Conservation (phyloP, 169 alveolate species). For the Pseudocohnilembus persalinus region DNA sequence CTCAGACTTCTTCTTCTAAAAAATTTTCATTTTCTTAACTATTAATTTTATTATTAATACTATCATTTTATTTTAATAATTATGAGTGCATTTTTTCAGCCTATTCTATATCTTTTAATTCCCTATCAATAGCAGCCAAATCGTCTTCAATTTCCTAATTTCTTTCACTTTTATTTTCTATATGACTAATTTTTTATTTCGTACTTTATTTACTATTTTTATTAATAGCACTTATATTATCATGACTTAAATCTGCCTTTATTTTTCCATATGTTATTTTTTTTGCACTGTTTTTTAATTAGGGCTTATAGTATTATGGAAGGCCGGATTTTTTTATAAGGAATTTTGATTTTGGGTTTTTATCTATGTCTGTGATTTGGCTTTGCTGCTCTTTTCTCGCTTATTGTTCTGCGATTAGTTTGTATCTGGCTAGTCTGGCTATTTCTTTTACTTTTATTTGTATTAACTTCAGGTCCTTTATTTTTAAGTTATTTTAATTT, state of each 20-base stretch:
- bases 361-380: neutral
- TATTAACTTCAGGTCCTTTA: neutral
- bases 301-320: neutral
- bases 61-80: too few species aligned
- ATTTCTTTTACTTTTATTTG: neutral
- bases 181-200: too few species aligned
- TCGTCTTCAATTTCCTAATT: neutral
- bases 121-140: neutral
- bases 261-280: neutral
- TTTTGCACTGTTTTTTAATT: neutral
- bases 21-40: neutral
- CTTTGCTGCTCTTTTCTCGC: neutral
- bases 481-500: too few species aligned
- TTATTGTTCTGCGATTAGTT: neutral
- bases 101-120: neutral
- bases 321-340: neutral
- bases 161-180: neutral
- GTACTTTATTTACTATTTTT: neutral
- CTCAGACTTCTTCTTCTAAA: neutral
- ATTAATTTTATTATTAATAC: neutral
- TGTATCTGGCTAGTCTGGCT: neutral
- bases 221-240: neutral
- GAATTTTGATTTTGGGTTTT: neutral
- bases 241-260: neutral
- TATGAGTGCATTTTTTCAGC: neutral